These are phyloP conservation scores for Seiridium cupressi DNA, from an alignment of 2,329 filamentous ascomycete genomes.

Conservation along the genomic window DNA sequence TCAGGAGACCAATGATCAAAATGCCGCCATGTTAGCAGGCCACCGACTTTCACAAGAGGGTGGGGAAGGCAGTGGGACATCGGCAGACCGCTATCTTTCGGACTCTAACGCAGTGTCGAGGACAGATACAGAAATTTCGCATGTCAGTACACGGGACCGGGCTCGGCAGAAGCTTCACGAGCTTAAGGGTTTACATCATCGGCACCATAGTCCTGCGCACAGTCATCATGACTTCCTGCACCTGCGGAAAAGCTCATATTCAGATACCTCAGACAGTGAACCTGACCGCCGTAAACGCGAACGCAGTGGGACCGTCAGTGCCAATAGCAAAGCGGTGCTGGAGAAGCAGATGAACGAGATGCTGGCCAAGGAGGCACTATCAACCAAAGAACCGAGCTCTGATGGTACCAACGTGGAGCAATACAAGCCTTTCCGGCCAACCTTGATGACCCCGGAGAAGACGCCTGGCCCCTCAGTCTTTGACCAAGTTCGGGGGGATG, in stretches of 20 bases:
- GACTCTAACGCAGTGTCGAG: conserved; percentile 13
- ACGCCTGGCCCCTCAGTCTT: conserved; percentile 11
- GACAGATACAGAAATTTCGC: conserved; percentile 40
- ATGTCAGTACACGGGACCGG: conserved; percentile 55
- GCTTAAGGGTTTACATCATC: conserved; percentile 53
- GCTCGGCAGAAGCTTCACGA: conserved; percentile 61
- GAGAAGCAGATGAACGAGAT: conserved; percentile 63
- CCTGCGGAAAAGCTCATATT: conserved; percentile 52
- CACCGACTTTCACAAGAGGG: background rate
- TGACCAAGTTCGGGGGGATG: conserved; percentile 14
- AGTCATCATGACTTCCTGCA: conserved; percentile 52
- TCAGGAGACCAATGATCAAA: conserved; percentile 15
- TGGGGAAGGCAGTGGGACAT: conserved; percentile 1
- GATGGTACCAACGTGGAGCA: conserved; percentile 27
- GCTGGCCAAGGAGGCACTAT: conserved; percentile 51
- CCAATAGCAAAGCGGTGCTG: conserved; percentile 50
- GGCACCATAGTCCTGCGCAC: conserved; percentile 47
- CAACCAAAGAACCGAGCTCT: conserved; percentile 33
- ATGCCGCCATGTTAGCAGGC: background rate
- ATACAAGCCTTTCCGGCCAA: conserved; percentile 29
- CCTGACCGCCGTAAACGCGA: conserved; percentile 39
- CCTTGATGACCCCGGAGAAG: conserved; percentile 26
- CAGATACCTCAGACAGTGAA: conserved; percentile 61
- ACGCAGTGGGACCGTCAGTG: conserved; percentile 47
- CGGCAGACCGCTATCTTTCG: conserved; percentile 1